Evolutionary conservation across 2,329 filamentous ascomycete genomes (phyloP), one percentile per base, ranked within the genome.

Genomic region (Diaporthe amygdali): DNA sequence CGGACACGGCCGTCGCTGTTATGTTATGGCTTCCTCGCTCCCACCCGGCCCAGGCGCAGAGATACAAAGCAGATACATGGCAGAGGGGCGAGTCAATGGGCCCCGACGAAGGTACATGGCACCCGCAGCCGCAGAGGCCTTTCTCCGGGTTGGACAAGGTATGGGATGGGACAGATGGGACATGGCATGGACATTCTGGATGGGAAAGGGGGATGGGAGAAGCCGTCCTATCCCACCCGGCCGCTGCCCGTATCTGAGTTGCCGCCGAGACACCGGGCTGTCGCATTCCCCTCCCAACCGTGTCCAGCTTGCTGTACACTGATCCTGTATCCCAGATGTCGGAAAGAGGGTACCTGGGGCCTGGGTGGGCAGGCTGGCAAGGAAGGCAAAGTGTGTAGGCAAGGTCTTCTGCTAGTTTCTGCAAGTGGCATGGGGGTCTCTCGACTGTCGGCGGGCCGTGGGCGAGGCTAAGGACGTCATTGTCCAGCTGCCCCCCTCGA

Each of bases 401-500:
- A 34, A 68, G 52, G 59, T 52, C 30, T 61, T 30, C 25, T 72
- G 55, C 69, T 71, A 72, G 68, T 68, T 64, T 70, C 41, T 72
- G 71, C 71, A 72, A 56, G 47, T 5, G 34, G 55, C 68, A 71
- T 59, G 71, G 71, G 56, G 63, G 63, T 41, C n/a, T 66, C 39
- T 49, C n/a, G 66, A 22, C 37, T 46, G 25, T 49, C 20, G 39
- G 44, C 66, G 66, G 66, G 66, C 52, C 44, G 66, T 56, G 66
- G 41, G 66, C 66, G 34, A 51, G 55, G 32, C 56, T 54, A 68
- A 34, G 71, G 41, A 68, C 71, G 71, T 72, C 71, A 72, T 72
- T 56, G 47, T 47, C 47, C 55, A 52, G 41, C 12, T 34, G 15
- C 17, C 1, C 30, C 30, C 69, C 71, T 39, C 66, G 44, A 10